These are phyloP conservation scores for Euphorbia neoarborescens DNA, from an alignment of 441 rosid species.

Conservation along the genomic window DNA sequence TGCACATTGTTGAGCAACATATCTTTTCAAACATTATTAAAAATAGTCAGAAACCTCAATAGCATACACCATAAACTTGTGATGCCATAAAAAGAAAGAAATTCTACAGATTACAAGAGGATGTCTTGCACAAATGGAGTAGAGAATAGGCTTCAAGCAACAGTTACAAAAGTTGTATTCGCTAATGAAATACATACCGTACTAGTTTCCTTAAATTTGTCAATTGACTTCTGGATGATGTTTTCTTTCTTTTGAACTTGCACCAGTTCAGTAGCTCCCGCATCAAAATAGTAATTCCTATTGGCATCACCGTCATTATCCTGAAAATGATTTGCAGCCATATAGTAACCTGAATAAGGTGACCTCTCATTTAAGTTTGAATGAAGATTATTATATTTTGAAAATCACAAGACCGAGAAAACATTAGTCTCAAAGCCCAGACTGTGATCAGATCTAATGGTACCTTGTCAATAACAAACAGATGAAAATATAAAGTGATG, in stretches of 20 bases:
- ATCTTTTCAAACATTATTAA: slow-evolving; percentile 6
- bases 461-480: not conserved
- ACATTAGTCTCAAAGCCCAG: too few relatives aligned
- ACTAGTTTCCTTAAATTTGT: slow-evolving; percentile 72
- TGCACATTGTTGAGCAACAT: slow-evolving; percentile 29
- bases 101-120: too few relatives aligned
- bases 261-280: slow-evolving; percentile 40
- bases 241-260: slow-evolving; percentile 55
- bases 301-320: slow-evolving; percentile 33
- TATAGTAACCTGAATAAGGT: slow-evolving; percentile 5
- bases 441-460: not conserved
- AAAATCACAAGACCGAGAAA: not conserved
- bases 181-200: slow-evolving; percentile 44
- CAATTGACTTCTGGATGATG: slow-evolving; percentile 68
- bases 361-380: not conserved
- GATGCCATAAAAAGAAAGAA: not conserved
- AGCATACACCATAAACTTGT: not conserved
- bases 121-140: too few relatives aligned
- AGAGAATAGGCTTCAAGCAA: slow-evolving; percentile 8
- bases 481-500: not conserved
- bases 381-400: not conserved
- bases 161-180: not conserved
- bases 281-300: slow-evolving; percentile 28
- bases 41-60: slow-evolving; percentile 9
- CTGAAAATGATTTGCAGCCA: slow-evolving; percentile 28